phyloP scores from a whole-genome alignment of 495 filamentous ascomycete species.

The Cercophora scortea region DNA sequence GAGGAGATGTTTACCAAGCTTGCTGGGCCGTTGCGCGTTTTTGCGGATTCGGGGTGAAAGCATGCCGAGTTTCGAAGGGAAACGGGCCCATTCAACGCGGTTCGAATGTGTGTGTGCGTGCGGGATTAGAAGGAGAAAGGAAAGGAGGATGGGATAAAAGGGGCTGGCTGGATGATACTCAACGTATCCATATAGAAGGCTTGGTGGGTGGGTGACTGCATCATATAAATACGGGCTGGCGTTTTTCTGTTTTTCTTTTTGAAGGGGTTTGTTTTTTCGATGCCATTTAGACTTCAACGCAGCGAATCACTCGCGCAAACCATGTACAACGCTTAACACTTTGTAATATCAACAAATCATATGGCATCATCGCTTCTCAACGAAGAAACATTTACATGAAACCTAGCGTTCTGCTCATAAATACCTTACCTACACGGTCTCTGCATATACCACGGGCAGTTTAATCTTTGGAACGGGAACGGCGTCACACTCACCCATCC shows the following conservation, averaged over 20 bases:
- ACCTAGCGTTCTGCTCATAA: not conserved
- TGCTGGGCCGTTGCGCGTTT: constrained; percentile 53
- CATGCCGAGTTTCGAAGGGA: not conserved
- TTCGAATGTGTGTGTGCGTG: not conserved
- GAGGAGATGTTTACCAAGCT: constrained; percentile 89
- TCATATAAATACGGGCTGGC: not conserved
- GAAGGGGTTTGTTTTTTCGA: not conserved
- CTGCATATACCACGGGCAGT: too few species aligned
- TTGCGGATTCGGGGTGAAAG: constrained; percentile 25
- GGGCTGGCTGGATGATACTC: constrained; percentile 6
- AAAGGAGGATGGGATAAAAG: not conserved
- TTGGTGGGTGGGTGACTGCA: not conserved
- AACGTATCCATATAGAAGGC: constrained; percentile 11
- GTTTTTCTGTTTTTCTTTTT: not conserved
- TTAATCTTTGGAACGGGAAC: too few species aligned
- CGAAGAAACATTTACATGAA: not conserved
- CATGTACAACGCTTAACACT: constrained; percentile 7
- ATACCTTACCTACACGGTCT: not conserved
- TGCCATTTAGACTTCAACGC: constrained; percentile 5
- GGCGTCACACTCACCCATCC: too few species aligned
- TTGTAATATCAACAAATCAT: not conserved
- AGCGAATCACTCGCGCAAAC: not conserved
- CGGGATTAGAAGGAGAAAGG: not conserved
- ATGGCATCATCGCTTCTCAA: not conserved
- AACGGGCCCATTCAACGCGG: too few species aligned